phyloP scores from a whole-genome alignment of 2,329 filamentous ascomycete species.

The Alternaria sp. region DNA sequence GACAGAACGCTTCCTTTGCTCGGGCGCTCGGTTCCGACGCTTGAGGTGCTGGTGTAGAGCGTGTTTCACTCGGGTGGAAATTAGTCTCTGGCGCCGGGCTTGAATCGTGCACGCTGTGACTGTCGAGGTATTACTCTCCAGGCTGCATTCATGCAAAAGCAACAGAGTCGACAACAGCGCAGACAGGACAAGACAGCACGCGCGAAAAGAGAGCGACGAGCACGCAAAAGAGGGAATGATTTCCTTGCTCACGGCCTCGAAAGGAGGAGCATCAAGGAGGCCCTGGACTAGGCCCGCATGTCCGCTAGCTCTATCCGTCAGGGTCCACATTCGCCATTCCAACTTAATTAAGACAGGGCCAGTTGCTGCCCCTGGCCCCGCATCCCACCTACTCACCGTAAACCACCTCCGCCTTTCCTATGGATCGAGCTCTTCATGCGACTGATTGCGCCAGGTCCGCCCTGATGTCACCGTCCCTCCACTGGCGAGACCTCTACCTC shows the following conservation, averaged over 20 bases:
- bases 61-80: constrained; percentile 33
- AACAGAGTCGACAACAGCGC: constrained; percentile 8
- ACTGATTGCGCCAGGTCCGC: neutral
- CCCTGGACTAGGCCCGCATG: constrained; percentile 15
- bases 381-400: constrained; percentile 10
- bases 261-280: constrained; percentile 34
- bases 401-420: constrained; percentile 2
- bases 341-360: constrained; percentile 20
- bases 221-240: constrained; percentile 8
- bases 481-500: neutral
- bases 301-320: constrained; percentile 13
- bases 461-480: constrained; percentile 11
- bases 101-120: constrained; percentile 3
- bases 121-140: neutral
- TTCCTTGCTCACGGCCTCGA: constrained; percentile 7
- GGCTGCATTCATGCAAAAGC: neutral
- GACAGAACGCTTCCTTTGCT: constrained; percentile 5
- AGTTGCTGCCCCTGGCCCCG: constrained; percentile 23
- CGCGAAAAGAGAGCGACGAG: constrained; percentile 12
- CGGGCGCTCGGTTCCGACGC: constrained; percentile 16
- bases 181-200: constrained; percentile 2
- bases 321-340: constrained; percentile 22
- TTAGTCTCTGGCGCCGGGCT: constrained; percentile 13
- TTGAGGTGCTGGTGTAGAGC: constrained; percentile 28
- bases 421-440: constrained; percentile 6